A percentile compares a stretch with the other conserved stretches of the same genome.
Conservation (phyloP, 1,284 basidiomycete genomes). For the Fistulina hepatica region DNA sequence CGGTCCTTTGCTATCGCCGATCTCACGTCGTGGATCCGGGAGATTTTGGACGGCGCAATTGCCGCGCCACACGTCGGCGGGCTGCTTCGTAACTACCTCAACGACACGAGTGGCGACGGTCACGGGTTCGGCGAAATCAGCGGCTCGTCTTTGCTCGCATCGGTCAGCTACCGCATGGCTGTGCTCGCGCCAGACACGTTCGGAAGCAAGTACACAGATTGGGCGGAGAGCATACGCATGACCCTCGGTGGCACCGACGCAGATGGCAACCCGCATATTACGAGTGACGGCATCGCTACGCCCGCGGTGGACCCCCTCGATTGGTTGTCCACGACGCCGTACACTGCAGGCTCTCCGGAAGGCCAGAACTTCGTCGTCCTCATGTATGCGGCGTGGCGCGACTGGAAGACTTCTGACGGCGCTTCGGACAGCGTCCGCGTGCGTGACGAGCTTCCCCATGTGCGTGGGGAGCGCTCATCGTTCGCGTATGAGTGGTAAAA, state of each 20-base stretch:
- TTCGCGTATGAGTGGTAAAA: too few relatives aligned
- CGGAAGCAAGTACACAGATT: constrained; percentile 9
- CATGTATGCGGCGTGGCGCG: constrained; percentile 35
- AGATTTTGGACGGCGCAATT: constrained; percentile 39
- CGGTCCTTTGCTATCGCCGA: constrained; percentile 19
- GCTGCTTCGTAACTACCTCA: constrained; percentile 30
- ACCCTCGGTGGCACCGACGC: constrained; percentile 7
- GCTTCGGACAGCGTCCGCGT: constrained; percentile 1
- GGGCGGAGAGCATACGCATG: constrained; percentile 8
- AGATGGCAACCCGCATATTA: constrained; percentile 19
- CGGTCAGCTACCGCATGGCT: constrained; percentile 32
- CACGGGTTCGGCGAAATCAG: constrained; percentile 33
- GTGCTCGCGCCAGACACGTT: constrained; percentile 10
- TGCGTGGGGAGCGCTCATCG: too few relatives aligned
- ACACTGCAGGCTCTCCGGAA: constrained; percentile 31
- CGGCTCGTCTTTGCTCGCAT: constrained; percentile 31
- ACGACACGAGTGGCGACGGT: constrained; percentile 23
- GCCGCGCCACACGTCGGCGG: constrained; percentile 21
- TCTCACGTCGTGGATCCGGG: constrained; percentile 31
- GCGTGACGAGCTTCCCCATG: not conserved
- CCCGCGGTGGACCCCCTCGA: constrained; percentile 32
- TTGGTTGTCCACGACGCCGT: constrained; percentile 26
- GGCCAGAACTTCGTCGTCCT: constrained; percentile 31
- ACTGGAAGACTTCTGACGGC: constrained; percentile 26
- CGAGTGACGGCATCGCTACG: constrained; percentile 23